Base-by-base conservation (phyloP, 805 yeast species). In the Ogataea haglerorum region DNA sequence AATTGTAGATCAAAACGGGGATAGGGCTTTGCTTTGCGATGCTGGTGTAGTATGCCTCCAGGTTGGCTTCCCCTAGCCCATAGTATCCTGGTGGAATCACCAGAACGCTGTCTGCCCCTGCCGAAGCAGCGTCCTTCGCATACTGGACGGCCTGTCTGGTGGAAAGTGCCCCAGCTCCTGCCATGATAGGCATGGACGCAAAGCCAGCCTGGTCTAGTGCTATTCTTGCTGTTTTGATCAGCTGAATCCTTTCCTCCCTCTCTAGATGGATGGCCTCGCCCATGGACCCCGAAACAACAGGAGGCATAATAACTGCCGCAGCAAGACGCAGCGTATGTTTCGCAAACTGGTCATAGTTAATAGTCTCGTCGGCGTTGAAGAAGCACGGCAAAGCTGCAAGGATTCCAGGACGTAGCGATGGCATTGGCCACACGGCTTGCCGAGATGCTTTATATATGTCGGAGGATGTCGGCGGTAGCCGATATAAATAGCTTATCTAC, bases 241-340 rank as follows among this genome's bases (percentile, higher is more conserved):
- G 34, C 9, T 44, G 38, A n/a, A 48, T 42, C 35, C 70, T 51
- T 43, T 67, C 72, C 12, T 53, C 47, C 19, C 53, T 40, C 4
- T 62, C 58, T 37, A 66, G 48, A 42, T 65, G 67, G 12, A 57
- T 48, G 14, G 67, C 60, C 46, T 67, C 72, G 9, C 72, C 72
- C 60, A 66, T 65, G 5, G 70, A 65, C 1, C 72, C 72, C 8
- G 67, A 51, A 9, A 64, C 56, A 10, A 66, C 68, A 18, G 65
- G 46, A 18, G 65, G 46, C 16, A 50, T 48, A 21, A 67, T 58
- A 6, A 70, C 69, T 23, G 46, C 33, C 10, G 10, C 30, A 14
- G 39, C 34, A 5, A 29, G 29, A 5, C 15, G 10, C 12, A 15
- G 16, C 18, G 29, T 33, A 22, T 37, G 41, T 26, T 19, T 18